Conservation (phyloP, 306 rosid genomes). For the Rubus idaeus region DNA sequence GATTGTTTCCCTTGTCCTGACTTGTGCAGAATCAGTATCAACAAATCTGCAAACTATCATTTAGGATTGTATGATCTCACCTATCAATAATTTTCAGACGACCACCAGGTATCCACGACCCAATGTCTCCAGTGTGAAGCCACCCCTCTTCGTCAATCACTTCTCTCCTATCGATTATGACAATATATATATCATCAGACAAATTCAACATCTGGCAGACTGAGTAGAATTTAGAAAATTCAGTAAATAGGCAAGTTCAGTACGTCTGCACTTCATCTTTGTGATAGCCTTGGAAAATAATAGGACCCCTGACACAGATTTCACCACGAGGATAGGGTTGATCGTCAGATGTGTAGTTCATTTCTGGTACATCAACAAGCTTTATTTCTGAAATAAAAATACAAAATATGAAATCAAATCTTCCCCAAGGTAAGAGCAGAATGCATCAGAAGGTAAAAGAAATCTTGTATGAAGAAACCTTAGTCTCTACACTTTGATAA, state of each 20-base stretch:
- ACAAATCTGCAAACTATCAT: background rate
- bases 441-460: slow-evolving; percentile 13
- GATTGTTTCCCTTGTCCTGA: background rate
- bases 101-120: slow-evolving; percentile 85
- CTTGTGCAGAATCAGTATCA: background rate
- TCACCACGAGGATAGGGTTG: slow-evolving; percentile 95
- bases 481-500: slow-evolving; percentile 17
- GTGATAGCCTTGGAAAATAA: slow-evolving; percentile 77
- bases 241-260: slow-evolving; percentile 34
- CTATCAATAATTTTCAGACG: slow-evolving; percentile 95
- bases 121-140: slow-evolving; percentile 97
- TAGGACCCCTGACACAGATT: slow-evolving; percentile 97
- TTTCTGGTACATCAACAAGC: slow-evolving; percentile 96
- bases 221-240: slow-evolving; percentile 21
- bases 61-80: slow-evolving; percentile 38
- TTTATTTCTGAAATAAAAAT: slow-evolving; percentile 69
- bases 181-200: slow-evolving; percentile 24
- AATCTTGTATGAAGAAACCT: slow-evolving; percentile 4
- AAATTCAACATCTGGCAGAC: slow-evolving; percentile 16
- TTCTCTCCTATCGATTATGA: slow-evolving; percentile 73
- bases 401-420: slow-evolving; percentile 25
- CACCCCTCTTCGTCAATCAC: slow-evolving; percentile 88
- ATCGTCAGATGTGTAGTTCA: slow-evolving; percentile 90
- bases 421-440: slow-evolving; percentile 20
- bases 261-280: slow-evolving; percentile 97